Evolutionary conservation across 352 stramenopile genomes (phyloP), one percentile per base, ranked within the genome.

Genomic region (Pythium dissimile): DNA sequence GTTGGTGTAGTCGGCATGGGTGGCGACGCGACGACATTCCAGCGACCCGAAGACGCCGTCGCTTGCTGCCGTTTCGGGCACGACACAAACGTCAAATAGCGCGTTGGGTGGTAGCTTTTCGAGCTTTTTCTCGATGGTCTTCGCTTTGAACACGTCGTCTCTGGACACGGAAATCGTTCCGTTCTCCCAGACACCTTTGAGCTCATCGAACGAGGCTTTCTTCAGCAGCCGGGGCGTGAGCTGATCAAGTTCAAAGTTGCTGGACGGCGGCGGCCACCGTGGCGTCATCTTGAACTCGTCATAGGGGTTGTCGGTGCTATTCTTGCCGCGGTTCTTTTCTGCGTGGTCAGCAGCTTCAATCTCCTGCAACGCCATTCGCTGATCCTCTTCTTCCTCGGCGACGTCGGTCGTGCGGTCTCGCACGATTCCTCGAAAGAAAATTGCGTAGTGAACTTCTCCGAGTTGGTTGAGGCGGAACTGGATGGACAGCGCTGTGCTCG

Each of bases 1-100:
- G 41, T 92, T 94, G 5, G 78, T 79, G 62, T 90, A 94, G 42
- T 94, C 82, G 0, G 80, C 81, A 59, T 90, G 77, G 0, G 84
- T 94, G 21, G 52, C 47, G 41, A 92, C 65, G 10, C 63, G 66
- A 30, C 79, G 67, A 24, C 84, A 94, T 0, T 63, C 64, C 3
- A 54, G 47, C 2, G 47, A 31, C 31, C 55, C 69, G 47, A 94
- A 85, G 23, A 94, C 70, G 6, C 82, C 84, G 4, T 81, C 70
- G 43, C 80, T 90, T 7, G 63, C 75, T 5, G 77, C 71, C 7
- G 82, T 94, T 49, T 94, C 84, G 47, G 71, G 73, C 13, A 88
- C 79, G 15, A 92, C 39, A 26, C 84, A 94, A 12, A 92, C 46
- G 42, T 94, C 84, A 60, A 91, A 92, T 1, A 88, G 35, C 3